Base-by-base conservation (phyloP, 202 grass and related monocot genomes). In the Brachypodium distachyon region DNA sequence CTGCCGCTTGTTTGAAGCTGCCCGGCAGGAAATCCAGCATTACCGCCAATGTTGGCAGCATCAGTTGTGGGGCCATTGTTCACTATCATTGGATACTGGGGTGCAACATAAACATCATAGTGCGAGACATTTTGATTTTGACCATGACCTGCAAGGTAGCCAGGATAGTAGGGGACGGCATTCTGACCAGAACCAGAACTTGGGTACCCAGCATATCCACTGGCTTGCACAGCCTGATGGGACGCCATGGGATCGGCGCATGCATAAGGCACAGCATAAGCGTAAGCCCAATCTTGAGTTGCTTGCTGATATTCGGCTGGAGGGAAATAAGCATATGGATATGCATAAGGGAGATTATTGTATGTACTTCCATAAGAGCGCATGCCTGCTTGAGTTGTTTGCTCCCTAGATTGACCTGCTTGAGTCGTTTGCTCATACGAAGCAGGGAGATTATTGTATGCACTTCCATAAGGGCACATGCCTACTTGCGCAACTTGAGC, bases 121-220 rank as follows among this genome's bases (percentile, higher is more conserved):
- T 54, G 48, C 55, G 47, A n/a, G 26, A 66, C 25, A 33, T 58
- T 57, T 21, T 77, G 64, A 37, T 34, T 57, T 21, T 77, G 64
- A 37, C 26, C 43, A 82, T 79, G 27, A 50, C n/a, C 57, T 50
- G 31, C 74, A 25, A 21, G 44, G 19, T 28, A 51, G 42, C 57
- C 58, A 62, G 32, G n/a, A 76, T 76, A 48, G 4, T 18, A 23
- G 55, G n/a, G 58, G 12, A 3, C 4, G 41, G 6, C 56, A 17
- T 60, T 32, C 72, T 46, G 41, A 76, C 22, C 28, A 48, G 33
- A 62, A 48, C 38, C 26, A 23, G 63, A 55, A 71, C 21, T 29
- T 58, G 69, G 79, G 22, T 46, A 55, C 28, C 56, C 76, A 36
- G 74, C 67, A 78, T 79, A 52, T 65, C 67, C 73, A 74, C 22